Conservation (phyloP, 2,329 filamentous ascomycete species). For the Lecanosticta acicola region DNA sequence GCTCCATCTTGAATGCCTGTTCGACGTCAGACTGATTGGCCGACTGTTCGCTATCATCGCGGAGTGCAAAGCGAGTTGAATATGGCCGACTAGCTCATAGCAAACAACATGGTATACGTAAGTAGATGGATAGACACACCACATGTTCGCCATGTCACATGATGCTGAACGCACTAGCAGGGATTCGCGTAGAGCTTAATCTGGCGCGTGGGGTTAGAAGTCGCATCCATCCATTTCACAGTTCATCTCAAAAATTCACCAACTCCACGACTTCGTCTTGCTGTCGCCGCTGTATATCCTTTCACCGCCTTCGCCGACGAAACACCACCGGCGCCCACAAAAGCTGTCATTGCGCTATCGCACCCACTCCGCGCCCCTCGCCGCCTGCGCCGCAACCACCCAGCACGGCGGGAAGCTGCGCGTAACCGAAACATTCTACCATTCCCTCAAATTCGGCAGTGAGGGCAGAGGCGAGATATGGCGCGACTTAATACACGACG, state of each 20-base stretch:
- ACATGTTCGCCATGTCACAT: not conserved
- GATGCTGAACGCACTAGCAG: not conserved
- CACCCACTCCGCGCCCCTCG: too few species aligned
- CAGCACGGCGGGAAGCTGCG: not conserved
- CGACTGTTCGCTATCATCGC: not conserved
- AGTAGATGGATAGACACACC: not conserved
- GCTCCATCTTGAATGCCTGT: constrained; percentile 60
- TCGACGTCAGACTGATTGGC: not conserved
- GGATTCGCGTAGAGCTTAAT: not conserved
- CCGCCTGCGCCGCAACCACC: not conserved
- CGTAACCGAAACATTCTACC: not conserved
- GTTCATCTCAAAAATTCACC: constrained; percentile 1
- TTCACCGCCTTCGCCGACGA: not conserved
- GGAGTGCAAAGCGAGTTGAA: not conserved
- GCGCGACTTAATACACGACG: not conserved
- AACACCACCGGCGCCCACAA: not conserved
- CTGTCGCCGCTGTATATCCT: not conserved
- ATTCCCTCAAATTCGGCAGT: not conserved
- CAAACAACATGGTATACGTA: constrained; percentile 7
- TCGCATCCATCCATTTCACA: not conserved
- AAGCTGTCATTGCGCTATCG: too few species aligned
- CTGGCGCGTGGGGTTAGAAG: not conserved
- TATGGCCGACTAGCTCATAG: constrained; percentile 13
- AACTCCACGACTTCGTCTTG: not conserved
- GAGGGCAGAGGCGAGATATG: not conserved